Base-by-base conservation (phyloP, 2,329 filamentous ascomycete species). In the Endocalyx cinctus region DNA sequence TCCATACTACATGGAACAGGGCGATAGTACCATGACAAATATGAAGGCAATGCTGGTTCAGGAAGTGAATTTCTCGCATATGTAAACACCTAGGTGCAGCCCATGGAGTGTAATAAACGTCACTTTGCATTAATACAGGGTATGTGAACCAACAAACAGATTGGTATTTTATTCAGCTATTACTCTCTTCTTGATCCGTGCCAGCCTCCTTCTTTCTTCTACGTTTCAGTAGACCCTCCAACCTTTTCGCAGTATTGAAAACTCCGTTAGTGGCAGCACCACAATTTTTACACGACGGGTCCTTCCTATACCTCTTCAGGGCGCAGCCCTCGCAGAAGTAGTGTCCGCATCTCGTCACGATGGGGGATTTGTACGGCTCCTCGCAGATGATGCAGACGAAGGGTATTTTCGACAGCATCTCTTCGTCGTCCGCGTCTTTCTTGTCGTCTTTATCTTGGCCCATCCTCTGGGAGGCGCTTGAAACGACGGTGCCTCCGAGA, bases 311-410 rank as follows among this genome's bases (percentile, higher is more conserved):
- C 45, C 89, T 67, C 55, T 85, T 79, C 48, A 97, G 66, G 17
- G 92, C 92, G 59, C 92, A 98, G 1, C 74, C 70, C 59, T 96
- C 85, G 57, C 92, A 98, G 55, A 97, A 97, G 59, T 97, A 97
- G 59, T 98, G 92, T 0, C 87, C 85, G 47, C 92, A 98, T 45
- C 87, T 84, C 10, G 92, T 97, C 16, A 90, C 67, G 10, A 97
- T 76, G 0, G 92, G 90, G 37, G 77, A 72, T 50, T 79, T 83
- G 62, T 95, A 96, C 1, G 79, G 62, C 23, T 79, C 74, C 50
- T 82, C 79, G 69, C 89, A 96, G 41, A 95, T 87, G 43, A 94
- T 77, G 59, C 89, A 96, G 2, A 79, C 85, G 55, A 95, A 95
- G 0, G 89, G 89, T 15, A 95, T 94, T 50, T 81, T 84, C 55